Conservation (phyloP, 768 basidiomycete species). For the Panaeolus cyanescens region DNA sequence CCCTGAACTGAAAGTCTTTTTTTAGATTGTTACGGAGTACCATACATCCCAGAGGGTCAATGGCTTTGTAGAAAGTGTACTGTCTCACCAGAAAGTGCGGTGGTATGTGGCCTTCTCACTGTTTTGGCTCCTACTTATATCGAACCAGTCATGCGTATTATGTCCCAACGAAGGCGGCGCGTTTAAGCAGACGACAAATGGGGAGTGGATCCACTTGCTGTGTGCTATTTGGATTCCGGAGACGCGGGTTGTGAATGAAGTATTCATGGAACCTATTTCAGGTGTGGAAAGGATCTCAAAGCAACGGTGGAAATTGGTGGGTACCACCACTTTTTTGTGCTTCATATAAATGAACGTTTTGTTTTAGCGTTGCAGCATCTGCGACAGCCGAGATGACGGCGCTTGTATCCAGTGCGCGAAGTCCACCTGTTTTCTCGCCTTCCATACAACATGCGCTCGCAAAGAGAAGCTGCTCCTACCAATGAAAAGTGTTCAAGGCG, state of each 20-base stretch:
- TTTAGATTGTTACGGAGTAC: constrained; percentile 96
- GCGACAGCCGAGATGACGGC: constrained; percentile 50
- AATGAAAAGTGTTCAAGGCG: constrained; percentile 81
- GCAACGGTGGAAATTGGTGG: constrained; percentile 90
- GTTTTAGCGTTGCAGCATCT: constrained; percentile 48
- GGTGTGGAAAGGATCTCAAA: constrained; percentile 88
- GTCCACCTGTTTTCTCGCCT: constrained; percentile 87
- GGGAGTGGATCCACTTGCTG: constrained; percentile 94
- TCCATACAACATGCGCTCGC: constrained; percentile 93
- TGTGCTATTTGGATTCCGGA: constrained; percentile 99
- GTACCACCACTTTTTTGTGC: constrained; percentile 24
- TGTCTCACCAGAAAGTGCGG: constrained; percentile 94
- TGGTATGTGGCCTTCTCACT: constrained; percentile 54
- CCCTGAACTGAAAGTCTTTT: too few relatives aligned
- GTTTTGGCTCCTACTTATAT: background rate
- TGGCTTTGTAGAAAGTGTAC: constrained; percentile 99
- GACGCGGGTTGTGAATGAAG: constrained; percentile 87
- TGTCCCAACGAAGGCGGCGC: constrained; percentile 98
- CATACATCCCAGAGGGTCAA: constrained; percentile 99
- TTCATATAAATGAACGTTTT: background rate
- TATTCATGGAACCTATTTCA: constrained; percentile 98
- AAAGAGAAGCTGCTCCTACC: constrained; percentile 83
- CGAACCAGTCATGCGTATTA: constrained; percentile 79
- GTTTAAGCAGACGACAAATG: constrained; percentile 93
- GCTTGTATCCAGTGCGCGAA: constrained; percentile 98